Evolutionary conservation across 1,139 yeast genomes (phyloP), one percentile per base, ranked within the genome.

Genomic region (Meyerozyma smithsonii): DNA sequence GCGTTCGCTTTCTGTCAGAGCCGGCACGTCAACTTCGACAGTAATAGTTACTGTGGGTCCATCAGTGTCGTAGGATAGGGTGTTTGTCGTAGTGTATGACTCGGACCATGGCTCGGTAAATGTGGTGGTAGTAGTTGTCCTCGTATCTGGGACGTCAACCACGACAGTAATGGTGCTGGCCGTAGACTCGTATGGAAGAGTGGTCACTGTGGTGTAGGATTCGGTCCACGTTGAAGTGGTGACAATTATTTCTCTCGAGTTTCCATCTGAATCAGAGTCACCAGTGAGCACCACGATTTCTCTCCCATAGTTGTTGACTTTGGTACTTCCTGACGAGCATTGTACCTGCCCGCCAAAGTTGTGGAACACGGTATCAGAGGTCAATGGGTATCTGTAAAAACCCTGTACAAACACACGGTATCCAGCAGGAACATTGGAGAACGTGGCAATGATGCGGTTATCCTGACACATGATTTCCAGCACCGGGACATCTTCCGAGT

Each of bases 381-480:
- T 14, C 1, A 35, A 15, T 3, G 50, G 45, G 37, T 45, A 49
- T n/a, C 25, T 40, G 32, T 46, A 50, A 32, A 48, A 41, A 2
- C 56, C 55, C 28, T 49, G 43, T n/a, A 52, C 20, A 36, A 52
- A 53, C 7, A 46, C 48, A 24, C 56, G 40, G 18, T 42, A 42
- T 1, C 46, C 49, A 5, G 28, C 37, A 5, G 44, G 41, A 26
- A 51, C 40, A 20, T 37, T 25, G 6, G 40, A 39, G 30, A 52
- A 47, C 6, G 40, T 35, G 6, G 48, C 40, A 8, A 39, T 38
- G 10, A 50, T 33, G 5, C 37, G 34, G 15, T 35, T 42, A 16
- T 42, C 37, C 14, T 40, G 38, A 16, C 43, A 38, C n/a, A 39
- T 28, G 4, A 38, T 28, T 7, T 38, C 19, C 8, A 38, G 41